phyloP scores from a whole-genome alignment of 169 alveolate species.

The Babesia caballi region DNA sequence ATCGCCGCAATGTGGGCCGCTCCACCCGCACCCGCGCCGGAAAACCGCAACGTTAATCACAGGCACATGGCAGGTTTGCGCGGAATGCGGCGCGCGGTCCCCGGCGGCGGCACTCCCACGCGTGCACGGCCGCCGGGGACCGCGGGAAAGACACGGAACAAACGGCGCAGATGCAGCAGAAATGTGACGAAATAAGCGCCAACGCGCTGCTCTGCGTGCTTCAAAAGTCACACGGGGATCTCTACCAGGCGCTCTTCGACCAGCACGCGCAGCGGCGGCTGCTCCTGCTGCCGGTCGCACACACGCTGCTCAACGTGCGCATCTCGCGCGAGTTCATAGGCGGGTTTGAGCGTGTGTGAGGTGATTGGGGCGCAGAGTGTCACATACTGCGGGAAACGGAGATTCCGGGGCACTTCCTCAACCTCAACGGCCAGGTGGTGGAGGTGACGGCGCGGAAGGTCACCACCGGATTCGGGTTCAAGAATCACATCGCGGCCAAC shows the following conservation, averaged over 20 bases:
- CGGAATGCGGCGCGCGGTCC: too few relatives aligned
- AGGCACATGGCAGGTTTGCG: too few relatives aligned
- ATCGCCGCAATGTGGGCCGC: not conserved
- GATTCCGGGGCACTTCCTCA: conserved; percentile 23
- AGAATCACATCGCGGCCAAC: conserved; percentile 38
- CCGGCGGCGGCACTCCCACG: too few relatives aligned
- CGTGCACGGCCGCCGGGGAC: too few relatives aligned
- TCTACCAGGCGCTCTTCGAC: conserved; percentile 37
- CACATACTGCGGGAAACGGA: conserved; percentile 53
- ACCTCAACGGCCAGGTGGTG: conserved; percentile 52
- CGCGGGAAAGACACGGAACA: not conserved
- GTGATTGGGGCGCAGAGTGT: conserved; percentile 8
- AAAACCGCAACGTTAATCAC: not conserved
- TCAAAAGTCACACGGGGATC: conserved; percentile 26
- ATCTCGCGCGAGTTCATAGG: conserved; percentile 44
- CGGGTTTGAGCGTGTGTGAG: not conserved
- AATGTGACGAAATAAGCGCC: conserved; percentile 28
- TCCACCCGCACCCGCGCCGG: conserved; percentile 6
- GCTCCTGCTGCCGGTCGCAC: conserved; percentile 50
- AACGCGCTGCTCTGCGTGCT: conserved; percentile 58
- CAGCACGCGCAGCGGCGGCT: conserved; percentile 15
- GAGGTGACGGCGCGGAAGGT: conserved; percentile 31
- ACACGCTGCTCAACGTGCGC: conserved; percentile 35
- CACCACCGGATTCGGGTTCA: conserved; percentile 60
- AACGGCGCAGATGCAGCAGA: not conserved